Evolutionary conservation across 805 yeast species (phyloP).

Genomic region (Ogataea zsoltii): DNA sequence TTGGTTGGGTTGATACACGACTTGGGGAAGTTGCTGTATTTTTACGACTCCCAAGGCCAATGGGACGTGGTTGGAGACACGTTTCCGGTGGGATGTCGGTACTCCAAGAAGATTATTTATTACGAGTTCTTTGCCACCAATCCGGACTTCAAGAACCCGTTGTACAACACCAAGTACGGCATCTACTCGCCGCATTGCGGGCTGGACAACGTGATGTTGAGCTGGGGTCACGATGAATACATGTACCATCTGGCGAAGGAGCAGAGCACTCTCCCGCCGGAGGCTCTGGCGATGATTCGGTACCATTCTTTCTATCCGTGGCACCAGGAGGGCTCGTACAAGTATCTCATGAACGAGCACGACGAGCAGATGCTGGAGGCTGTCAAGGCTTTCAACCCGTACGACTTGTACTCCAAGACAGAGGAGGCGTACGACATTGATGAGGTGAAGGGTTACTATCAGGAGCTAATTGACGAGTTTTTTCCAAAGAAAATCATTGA

Average conservation of each 20-base stretch:
- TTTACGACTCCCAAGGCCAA: conserved; percentile 71
- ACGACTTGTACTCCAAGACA: conserved; percentile 66
- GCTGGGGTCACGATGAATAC: conserved; percentile 82
- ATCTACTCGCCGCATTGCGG: conserved; percentile 67
- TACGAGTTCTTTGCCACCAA: conserved; percentile 59
- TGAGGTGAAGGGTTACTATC: conserved; percentile 56
- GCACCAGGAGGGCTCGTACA: conserved; percentile 71
- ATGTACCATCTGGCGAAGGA: conserved; percentile 71
- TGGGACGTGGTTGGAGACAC: conserved; percentile 85
- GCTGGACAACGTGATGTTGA: conserved; percentile 64
- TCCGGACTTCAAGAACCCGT: conserved; percentile 62
- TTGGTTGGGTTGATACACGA: conserved; percentile 73
- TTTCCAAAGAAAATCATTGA: conserved; percentile 60
- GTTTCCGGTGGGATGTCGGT: conserved; percentile 72
- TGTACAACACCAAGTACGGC: conserved; percentile 66
- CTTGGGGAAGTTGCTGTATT: conserved; percentile 66
- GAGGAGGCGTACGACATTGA: conserved; percentile 50
- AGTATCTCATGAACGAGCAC: conserved; percentile 61
- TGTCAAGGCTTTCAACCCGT: conserved; percentile 65
- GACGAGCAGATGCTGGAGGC: conserved; percentile 62
- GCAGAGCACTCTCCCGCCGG: conserved; percentile 62
- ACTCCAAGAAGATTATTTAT: conserved; percentile 57
- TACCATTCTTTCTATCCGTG: conserved; percentile 78
- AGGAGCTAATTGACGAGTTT: conserved; percentile 64
- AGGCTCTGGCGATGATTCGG: conserved; percentile 71